These are phyloP conservation scores for Epipyxis sp. DNA, from an alignment of 108 stramenopile genomes.

Conservation along the genomic window DNA sequence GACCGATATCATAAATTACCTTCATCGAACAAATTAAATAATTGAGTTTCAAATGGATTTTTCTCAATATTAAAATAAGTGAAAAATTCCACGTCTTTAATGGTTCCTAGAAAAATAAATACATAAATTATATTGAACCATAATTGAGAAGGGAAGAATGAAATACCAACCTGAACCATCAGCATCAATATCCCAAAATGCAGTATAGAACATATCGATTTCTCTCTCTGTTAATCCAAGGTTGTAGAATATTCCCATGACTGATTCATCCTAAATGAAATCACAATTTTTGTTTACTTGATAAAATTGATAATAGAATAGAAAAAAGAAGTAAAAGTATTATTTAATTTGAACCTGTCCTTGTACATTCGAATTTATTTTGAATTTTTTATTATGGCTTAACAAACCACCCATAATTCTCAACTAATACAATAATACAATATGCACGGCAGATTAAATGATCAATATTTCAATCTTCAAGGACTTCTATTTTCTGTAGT, in stretches of 20 bases:
- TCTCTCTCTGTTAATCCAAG: background rate
- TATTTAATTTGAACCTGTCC: background rate
- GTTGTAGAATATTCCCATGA: background rate
- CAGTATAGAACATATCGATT: slow-evolving; percentile 16
- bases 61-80: background rate
- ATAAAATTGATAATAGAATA: background rate
- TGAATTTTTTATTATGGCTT: too few species aligned
- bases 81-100: background rate
- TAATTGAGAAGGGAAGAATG: background rate
- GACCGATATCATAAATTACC: too few species aligned
- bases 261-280: background rate
- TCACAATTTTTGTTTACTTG: background rate
- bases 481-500: too few species aligned
- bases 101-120: background rate
- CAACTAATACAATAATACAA: too few species aligned
- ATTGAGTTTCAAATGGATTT: background rate
- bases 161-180: background rate
- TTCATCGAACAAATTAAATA: slow-evolving; percentile 8
- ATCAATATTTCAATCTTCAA: too few species aligned
- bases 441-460: too few species aligned
- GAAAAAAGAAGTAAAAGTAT: background rate
- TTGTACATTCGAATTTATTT: background rate
- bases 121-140: background rate
- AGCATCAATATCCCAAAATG: slow-evolving; percentile 19
- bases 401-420: too few species aligned